Base-by-base conservation (phyloP, 148 eudicot genomes). In the Vaccinium vitisidaea region DNA sequence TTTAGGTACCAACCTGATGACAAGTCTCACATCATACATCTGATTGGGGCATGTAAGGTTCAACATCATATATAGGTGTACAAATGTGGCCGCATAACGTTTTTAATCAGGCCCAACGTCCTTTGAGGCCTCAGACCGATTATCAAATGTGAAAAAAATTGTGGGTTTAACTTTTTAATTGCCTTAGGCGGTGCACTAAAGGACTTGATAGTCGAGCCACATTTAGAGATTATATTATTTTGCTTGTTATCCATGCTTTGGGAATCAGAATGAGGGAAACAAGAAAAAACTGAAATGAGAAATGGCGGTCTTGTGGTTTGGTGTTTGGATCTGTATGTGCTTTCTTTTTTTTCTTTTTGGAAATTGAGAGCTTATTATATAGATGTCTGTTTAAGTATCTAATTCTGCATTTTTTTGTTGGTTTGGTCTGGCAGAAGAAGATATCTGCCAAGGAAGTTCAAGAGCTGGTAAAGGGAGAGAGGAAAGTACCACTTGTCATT, bases 401-500 rank as follows among this genome's bases (percentile, higher is more conserved):
- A 55, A n/a, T 75, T 75, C 54, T 30, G 56, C 78, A 32, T 36
- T 19, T 27, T 5, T 5, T 52, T 63, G 54, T n/a, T 79, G 30
- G 23, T 83, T 85, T 85, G 80, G 81, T 56, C 55, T 85, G 65
- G 86, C 96, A 97, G 99, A 94, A 94, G 85, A 97, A 95, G 88
- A 50, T 89, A 76, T 92, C 99, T 79, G 96, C 96, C 39, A 21
- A 78, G 74, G 99, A 97, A 81, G 84, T 95, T 23, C 94, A 97
- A 86, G 96, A 95, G 86, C 91, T 97, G 75, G 91, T 95, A n/a
- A 97, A 90, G 84, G 98, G 96, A 69, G 98, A 97, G 81, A 94
- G 99, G 86, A 91, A 84, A 81, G 93, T 94, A 71, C 98, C 99
- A 4, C 75, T 97, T 53, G 69, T 97, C 71, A 91, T 97, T 70